Evolutionary conservation across 1,139 yeast species (phyloP).

Genomic region (Wickerhamiella pararugosa): DNA sequence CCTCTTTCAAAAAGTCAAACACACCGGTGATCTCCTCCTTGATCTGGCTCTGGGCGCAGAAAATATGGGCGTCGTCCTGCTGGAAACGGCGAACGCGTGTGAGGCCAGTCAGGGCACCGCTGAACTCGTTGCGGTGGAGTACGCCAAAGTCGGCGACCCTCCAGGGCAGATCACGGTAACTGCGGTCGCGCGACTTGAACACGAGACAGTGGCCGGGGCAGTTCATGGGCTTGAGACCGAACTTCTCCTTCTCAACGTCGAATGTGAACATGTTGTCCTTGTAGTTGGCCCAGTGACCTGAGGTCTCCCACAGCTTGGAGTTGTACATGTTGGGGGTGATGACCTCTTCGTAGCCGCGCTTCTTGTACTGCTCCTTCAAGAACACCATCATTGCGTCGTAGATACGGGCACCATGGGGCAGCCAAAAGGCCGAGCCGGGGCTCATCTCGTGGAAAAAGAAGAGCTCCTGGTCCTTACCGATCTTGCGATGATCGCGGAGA

Average conservation of each 20-base stretch:
- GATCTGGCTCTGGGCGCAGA: conserved; percentile 75
- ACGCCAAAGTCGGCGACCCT: conserved; percentile 88
- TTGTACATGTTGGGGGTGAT: conserved; percentile 97
- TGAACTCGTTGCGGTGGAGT: conserved; percentile 85
- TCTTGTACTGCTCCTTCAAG: conserved; percentile 68
- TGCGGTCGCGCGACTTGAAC: conserved; percentile 67
- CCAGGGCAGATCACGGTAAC: conserved; percentile 80
- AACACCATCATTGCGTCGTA: conserved; percentile 72
- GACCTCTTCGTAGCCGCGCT: conserved; percentile 92
- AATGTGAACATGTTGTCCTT: conserved; percentile 95
- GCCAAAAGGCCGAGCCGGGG: conserved; percentile 92
- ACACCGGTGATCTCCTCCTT: conserved; percentile 63
- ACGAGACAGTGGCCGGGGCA: conserved; percentile 96
- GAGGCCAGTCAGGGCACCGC: conserved; percentile 87
- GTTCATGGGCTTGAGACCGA: conserved; percentile 91
- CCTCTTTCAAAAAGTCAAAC: conserved; percentile 56
- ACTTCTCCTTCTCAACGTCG: conserved; percentile 77
- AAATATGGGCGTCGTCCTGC: conserved; percentile 97
- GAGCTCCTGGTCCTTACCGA: conserved; percentile 92
- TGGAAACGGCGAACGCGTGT: conserved; percentile 94
- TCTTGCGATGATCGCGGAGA: conserved; percentile 91
- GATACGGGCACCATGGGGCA: conserved; percentile 96
- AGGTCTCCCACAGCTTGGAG: conserved; percentile 89
- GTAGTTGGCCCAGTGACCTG: conserved; percentile 97
- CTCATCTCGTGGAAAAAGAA: conserved; percentile 92